Evolutionary conservation across 2,329 filamentous ascomycete species (phyloP), one percentile per base, ranked within the genome.

Genomic region (Verticillium zaregamsianum): DNA sequence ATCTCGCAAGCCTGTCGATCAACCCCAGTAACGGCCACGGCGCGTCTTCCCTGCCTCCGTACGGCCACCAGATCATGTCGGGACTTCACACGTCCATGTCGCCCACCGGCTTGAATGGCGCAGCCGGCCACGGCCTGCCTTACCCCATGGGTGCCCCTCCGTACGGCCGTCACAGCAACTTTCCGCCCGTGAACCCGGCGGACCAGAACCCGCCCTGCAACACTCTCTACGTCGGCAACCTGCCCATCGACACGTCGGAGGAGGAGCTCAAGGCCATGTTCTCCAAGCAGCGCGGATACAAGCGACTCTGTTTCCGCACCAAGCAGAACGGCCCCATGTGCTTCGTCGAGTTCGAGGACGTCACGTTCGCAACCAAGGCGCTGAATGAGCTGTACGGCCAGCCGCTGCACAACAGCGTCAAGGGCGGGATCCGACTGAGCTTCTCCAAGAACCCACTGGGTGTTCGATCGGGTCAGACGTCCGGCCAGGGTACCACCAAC

Each of bases 121-220:
- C 69, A 15, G 64, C 70, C 37, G 73, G 72, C 12, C 70, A 74
- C 2, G 67, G 63, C 15, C 61, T 72, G 31, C 65, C 63, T 3
- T 74, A 68, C 67, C 65, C 72, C 66, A 80, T 85, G 66, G 59
- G 57, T 37, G 57, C 61, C 40, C 58, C 67, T 57, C 40, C 63
- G 60, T 61, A 64, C 12, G 23, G 35, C 7, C 32, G 31, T 28
- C 86, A 87, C 65, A 89, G 86, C 66, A 89, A 88, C 64, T 91
- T 92, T 65, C 94, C 94, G 15, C 90, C 93, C 0, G 91, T 92
- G 64, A 98, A 98, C 68, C 94, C 93, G 0, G 93, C 94, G 14
- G 94, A 99, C 71, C 91, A 97, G 75, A 97, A 98, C 69, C 94
- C 94, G 1, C 95, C 95, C 0, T 98, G 95, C 83, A 98, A 99